phyloP scores from a whole-genome alignment of 2,329 filamentous ascomycete species.

The Trichoderma lentiforme region DNA sequence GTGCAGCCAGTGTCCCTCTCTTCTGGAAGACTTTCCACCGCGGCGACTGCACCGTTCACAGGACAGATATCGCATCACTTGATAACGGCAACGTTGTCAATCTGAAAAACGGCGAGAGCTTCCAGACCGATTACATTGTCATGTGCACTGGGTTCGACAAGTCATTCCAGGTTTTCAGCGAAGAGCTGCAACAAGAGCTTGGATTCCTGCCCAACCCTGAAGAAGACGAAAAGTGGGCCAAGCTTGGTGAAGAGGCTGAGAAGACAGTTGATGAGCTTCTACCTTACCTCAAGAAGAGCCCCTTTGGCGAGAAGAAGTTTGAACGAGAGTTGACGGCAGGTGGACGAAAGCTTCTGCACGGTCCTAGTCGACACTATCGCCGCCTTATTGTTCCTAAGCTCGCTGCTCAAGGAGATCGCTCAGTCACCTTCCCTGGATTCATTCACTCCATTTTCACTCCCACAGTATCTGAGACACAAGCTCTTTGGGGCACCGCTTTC shows the following conservation, averaged over 20 bases:
- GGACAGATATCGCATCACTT: neutral
- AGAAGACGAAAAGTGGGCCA: neutral
- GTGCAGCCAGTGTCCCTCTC: neutral
- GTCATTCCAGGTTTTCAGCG: slow-evolving; percentile 22
- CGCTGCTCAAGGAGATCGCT: neutral
- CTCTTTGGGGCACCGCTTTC: slow-evolving; percentile 21
- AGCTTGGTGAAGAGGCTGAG: neutral
- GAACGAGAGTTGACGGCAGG: neutral
- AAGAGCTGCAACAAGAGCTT: slow-evolving; percentile 20
- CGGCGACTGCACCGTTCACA: neutral
- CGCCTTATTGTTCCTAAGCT: neutral
- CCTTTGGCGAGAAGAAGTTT: neutral
- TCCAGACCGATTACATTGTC: slow-evolving; percentile 24
- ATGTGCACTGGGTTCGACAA: slow-evolving; percentile 27
- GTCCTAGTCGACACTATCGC: neutral
- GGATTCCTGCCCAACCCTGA: slow-evolving; percentile 18
- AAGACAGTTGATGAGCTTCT: neutral
- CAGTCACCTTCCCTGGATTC: neutral
- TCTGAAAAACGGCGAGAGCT: neutral
- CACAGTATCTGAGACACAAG: neutral
- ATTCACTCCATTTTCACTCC: neutral
- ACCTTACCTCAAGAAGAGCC: neutral
- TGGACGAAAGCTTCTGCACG: neutral
- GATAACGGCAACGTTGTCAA: neutral
- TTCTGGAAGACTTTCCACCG: neutral